Conservation (phyloP, 495 filamentous ascomycete species). For the Ramalina intermedia region DNA sequence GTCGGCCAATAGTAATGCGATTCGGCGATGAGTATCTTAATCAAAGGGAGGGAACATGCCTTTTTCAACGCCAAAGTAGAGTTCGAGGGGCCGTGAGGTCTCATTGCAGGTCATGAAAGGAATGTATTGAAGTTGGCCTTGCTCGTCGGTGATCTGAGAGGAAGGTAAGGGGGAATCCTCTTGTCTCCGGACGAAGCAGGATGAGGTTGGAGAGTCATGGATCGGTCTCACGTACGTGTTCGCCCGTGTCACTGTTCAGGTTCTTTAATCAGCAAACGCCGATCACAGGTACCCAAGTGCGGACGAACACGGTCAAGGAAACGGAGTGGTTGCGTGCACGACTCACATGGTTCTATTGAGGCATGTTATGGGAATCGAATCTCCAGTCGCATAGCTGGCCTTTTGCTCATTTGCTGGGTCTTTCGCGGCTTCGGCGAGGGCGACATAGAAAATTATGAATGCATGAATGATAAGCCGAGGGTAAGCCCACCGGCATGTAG, state of each 20-base stretch:
- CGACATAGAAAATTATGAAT: not conserved
- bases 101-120: conserved; percentile 90
- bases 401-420: conserved; percentile 29
- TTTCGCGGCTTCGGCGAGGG: conserved; percentile 1
- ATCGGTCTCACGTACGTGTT: conserved; percentile 37
- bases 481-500: not conserved
- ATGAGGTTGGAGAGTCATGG: not conserved
- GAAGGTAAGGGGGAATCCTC: not conserved
- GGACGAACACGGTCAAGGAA: not conserved
- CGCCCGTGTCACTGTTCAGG: conserved; percentile 37
- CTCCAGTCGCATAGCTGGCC: conserved; percentile 30
- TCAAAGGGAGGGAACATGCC: conserved; percentile 9
- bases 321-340: not conserved
- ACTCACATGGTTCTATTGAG: conserved; percentile 53
- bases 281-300: not conserved
- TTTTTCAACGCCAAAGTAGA: conserved; percentile 69
- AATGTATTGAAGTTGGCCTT: conserved; percentile 81
- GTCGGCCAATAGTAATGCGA: not conserved
- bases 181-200: not conserved
- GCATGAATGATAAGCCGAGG: not conserved
- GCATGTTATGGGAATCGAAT: conserved; percentile 49
- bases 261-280: conserved; percentile 1
- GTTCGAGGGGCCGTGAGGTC: conserved; percentile 63
- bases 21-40: not conserved
- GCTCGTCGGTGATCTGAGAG: conserved; percentile 56